Evolutionary conservation across 1,284 basidiomycete species (phyloP), one percentile per base, ranked within the genome.

Genomic region (Schizophyllum amplum): DNA sequence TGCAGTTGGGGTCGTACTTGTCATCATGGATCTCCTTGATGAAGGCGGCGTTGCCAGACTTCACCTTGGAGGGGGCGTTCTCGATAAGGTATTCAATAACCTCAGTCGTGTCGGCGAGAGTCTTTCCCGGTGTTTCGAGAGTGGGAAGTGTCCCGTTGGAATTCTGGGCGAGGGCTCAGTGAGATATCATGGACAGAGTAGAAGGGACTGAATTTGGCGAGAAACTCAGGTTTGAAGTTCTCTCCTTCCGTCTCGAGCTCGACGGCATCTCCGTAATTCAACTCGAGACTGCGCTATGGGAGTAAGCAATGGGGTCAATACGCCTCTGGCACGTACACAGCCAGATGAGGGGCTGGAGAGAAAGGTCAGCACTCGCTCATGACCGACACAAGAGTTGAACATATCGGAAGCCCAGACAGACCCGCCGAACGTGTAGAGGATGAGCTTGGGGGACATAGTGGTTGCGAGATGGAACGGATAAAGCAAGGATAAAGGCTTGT

Each of bases 201-300:
- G 13, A 47, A 23, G 22, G 54, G 15, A 67, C 72, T 54, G 56
- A 80, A 77, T 60, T 83, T 68, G 62, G 77, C 75, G 57, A 86
- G 63, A 68, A 80, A 85, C 6, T 74, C 69, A 9, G 84, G 83
- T 42, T 72, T 69, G 62, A 87, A 87, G 70, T 88, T 88, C 61
- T 77, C 79, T 42, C 83, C 84, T 58, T 82, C 69, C 46, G 66
- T 61, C 60, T 71, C 71, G 54, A 57, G 63, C 55, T 77, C 70
- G 51, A 80, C 68, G 23, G 66, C 68, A 6, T 67, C 64, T 1
- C 66, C 58, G 54, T 75, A 76, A 17, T 70, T 76, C 1, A 81
- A 73, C 62, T 81, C 79, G 25, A 60, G 59, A 24, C 67, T 66
- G 47, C 13, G n/a, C 20, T 24, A 24, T 1, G 22, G 33, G 52